Base-by-base conservation (phyloP, 2,329 filamentous ascomycete species). In the Pleurostoma richardsiae region DNA sequence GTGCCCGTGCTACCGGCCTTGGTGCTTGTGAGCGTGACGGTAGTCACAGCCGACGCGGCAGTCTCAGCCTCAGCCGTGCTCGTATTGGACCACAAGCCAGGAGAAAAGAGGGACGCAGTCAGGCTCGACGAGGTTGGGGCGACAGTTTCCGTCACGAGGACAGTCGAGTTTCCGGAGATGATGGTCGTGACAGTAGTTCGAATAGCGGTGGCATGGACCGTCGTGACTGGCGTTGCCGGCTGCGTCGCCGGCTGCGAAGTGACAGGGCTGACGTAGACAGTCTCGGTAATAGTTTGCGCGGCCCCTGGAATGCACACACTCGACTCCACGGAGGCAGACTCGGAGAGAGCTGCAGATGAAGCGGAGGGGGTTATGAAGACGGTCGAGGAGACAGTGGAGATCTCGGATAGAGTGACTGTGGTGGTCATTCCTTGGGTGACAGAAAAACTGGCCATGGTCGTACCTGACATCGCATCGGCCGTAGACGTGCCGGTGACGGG, bases 1-100 rank as follows among this genome's bases (percentile, higher is more conserved):
- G 8, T 29, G 44, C 58, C 54, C 27, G 19, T 29, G 42, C 5
- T 30, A 39, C n/a, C 19, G 29, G 8, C 28, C 10, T 29, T 42
- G 42, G 31, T 43, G 47, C 41, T 40, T 40, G 49, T 44, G 28
- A 51, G 27, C 7, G 36, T 40, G 29, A 41, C 30, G 41, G 44
- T 45, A 30, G 40, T 41, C 28, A 57, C 43, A 10, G 57, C 57
- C 33, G 60, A 42, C 30, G 52, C 55, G n/a, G 55, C 52, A 6
- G 50, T 39, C 40, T 31, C 26, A 41, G 49, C 48, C 29, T 45
- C 53, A 31, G 42, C 44, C 43, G 46, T 46, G 44, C 41, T 38
- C 26, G 42, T 39, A 19, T 33, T 36, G 40, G 49, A 41, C n/a
- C 26, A 29, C 39, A 47, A 11, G 30, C 36, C 33, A 4, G 47